Evolutionary conservation across 208 protist genomes (phyloP), one percentile per base, ranked within the genome.

Genomic region (Blastocrithidia nonstop): DNA sequence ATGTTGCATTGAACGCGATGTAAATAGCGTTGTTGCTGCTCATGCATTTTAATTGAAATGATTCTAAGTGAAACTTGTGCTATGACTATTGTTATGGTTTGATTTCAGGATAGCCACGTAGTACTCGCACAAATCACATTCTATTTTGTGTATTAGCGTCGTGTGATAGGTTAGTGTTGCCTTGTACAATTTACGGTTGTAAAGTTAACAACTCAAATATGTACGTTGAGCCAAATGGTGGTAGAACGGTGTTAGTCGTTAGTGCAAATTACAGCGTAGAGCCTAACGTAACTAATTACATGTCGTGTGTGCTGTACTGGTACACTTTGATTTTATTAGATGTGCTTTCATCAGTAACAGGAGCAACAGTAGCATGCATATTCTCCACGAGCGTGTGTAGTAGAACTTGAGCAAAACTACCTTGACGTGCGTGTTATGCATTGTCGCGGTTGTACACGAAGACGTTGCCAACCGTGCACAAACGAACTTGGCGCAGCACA

Each of bases 141-240:
- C 46, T 32, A 22, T 59, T 39, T 11, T 46, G 16, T 19, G 45
- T 22, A 35, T 54, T 44, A 41, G 60, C 29, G 29, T 35, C 29
- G 29, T 35, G 11, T 11, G 11, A 11, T 11, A 15, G 11, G 29
- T n/a, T n/a, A n/a, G 11, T n/a, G 29, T 35, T 35, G 29, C 29
- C 11, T n/a, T n/a, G 29, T n/a, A n/a, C n/a, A n/a, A n/a, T n/a
- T n/a, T n/a, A n/a, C n/a, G n/a, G n/a, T n/a, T n/a, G n/a, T n/a
- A n/a, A n/a, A n/a, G n/a, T 49, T 33, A 73, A 49, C 8, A 80
- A 59, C 46, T 80, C 71, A 13, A 73, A 45, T 36, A 72, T 52
- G 19, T 63, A 62, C 35, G 55, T 55, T 39, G 55, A 46, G 15
- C 43, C 52, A 52, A 71, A 80, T 5, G 61, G 62, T 1, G 65